A percentile compares a stretch with the other conserved stretches of the same genome.
phyloP scores from a whole-genome alignment of 495 filamentous ascomycete genomes.

The Trichoderma erinaceum region DNA sequence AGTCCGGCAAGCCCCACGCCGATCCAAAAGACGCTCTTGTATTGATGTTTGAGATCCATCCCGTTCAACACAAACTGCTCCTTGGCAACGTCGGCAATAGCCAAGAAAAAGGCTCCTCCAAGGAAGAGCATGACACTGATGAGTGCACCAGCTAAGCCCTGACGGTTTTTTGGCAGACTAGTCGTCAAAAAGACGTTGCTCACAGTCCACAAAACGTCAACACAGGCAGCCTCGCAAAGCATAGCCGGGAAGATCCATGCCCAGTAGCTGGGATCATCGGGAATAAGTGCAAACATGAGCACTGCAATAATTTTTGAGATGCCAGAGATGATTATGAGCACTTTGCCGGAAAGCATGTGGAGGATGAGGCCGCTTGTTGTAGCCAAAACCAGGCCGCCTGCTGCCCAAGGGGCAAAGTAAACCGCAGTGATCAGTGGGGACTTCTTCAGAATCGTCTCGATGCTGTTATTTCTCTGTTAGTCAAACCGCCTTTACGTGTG shows the following conservation, averaged over 20 bases:
- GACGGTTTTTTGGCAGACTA: slow-evolving; percentile 51
- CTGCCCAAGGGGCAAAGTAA: slow-evolving; percentile 62
- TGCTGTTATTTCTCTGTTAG: slow-evolving; percentile 26
- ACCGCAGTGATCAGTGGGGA: slow-evolving; percentile 59
- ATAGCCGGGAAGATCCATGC: slow-evolving; percentile 64
- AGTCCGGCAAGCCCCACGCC: slow-evolving; percentile 47
- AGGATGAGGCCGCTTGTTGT: slow-evolving; percentile 58
- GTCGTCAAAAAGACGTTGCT: slow-evolving; percentile 69
- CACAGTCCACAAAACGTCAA: slow-evolving; percentile 68
- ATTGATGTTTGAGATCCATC: slow-evolving; percentile 41
- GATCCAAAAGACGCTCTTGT: slow-evolving; percentile 59
- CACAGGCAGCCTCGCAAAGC: slow-evolving; percentile 64
- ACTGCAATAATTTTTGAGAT: slow-evolving; percentile 52
- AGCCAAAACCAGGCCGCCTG: slow-evolving; percentile 59
- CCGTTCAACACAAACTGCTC: slow-evolving; percentile 33
- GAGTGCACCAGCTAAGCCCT: slow-evolving; percentile 61
- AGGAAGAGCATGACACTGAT: slow-evolving; percentile 46
- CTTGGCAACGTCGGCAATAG: slow-evolving; percentile 50
- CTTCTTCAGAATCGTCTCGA: slow-evolving; percentile 53
- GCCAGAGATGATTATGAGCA: slow-evolving; percentile 56
- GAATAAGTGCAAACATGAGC: slow-evolving; percentile 60
- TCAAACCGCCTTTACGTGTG: not conserved
- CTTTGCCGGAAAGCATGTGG: slow-evolving; percentile 57
- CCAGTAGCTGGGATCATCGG: slow-evolving; percentile 42
- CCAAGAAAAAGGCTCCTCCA: slow-evolving; percentile 60